phyloP scores from a whole-genome alignment of 2,329 filamentous ascomycete species.

The Botryotinia convoluta region DNA sequence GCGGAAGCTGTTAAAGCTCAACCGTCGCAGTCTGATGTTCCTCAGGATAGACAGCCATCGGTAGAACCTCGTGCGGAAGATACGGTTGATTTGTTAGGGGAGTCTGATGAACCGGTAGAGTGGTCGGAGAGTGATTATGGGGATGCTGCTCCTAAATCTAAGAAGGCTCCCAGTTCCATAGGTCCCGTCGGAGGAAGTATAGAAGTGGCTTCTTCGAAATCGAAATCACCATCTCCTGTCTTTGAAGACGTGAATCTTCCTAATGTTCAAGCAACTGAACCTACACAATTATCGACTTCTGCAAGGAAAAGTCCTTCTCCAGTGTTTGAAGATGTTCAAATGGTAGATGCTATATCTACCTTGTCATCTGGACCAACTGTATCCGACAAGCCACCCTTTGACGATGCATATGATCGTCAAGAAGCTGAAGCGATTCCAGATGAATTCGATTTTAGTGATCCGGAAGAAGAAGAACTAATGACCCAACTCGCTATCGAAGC shows the following conservation, averaged over 20 bases:
- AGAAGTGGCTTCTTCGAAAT: slow-evolving; percentile 8
- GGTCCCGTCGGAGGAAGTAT: background rate
- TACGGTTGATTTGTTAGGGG: slow-evolving; percentile 5
- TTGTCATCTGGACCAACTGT: slow-evolving; percentile 7
- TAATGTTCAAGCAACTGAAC: slow-evolving; percentile 14
- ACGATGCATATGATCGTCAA: slow-evolving; percentile 29
- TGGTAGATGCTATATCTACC: slow-evolving; percentile 19
- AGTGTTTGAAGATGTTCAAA: slow-evolving; percentile 31
- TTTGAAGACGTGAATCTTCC: slow-evolving; percentile 50
- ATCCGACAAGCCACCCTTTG: slow-evolving; percentile 11
- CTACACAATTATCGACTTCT: slow-evolving; percentile 17
- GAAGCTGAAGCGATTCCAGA: slow-evolving; percentile 40
- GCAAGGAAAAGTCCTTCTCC: slow-evolving; percentile 26
- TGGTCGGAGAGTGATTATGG: slow-evolving; percentile 54
- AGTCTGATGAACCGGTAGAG: slow-evolving; percentile 42
- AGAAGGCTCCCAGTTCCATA: too few species aligned
- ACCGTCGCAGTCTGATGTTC: slow-evolving; percentile 32
- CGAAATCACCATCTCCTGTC: slow-evolving; percentile 45
- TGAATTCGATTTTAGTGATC: slow-evolving; percentile 71
- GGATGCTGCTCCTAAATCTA: slow-evolving; percentile 27
- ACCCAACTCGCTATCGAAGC: slow-evolving; percentile 84
- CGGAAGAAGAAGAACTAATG: slow-evolving; percentile 87
- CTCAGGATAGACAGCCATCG: slow-evolving; percentile 28
- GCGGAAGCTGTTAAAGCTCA: slow-evolving; percentile 38
- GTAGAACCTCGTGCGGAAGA: background rate